Base-by-base conservation (phyloP, 2,329 filamentous ascomycete genomes). In the Ascochyta rabiei region DNA sequence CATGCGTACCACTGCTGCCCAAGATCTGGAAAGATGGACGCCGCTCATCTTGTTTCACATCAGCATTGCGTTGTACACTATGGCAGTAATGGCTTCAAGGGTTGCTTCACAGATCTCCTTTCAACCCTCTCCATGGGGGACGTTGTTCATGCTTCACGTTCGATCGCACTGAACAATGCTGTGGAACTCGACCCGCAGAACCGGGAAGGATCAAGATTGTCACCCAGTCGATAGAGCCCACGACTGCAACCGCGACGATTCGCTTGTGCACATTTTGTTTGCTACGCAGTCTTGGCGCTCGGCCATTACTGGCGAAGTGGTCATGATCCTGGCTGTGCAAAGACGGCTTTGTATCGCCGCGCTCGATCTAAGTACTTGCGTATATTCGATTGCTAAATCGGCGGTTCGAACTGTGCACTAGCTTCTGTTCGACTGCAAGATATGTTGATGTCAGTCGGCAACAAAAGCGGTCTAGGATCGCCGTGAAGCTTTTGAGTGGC, bases 251-350 rank as follows among this genome's bases (percentile, higher is more conserved):
- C 30, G 35, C 37, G 8, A 38, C 16, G 37, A 24, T 15, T 46
- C 30, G 37, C 30, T 34, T 37, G 34, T 40, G 35, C 18, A 35
- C 16, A n/a, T 9, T 30, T 42, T n/a, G 37, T 53, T 53, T 53
- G 49, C 43, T 42, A 46, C 37, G 12, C 21, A 21, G 19, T 38
- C 30, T 47, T 38, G 21, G 49, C 42, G 24, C 18, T 30, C 24
- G 19, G 24, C n/a, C 39, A 35, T n/a, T 13, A 4, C 18, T 34
- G 23, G 30, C 31, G 21, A 23, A 10, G 21, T n/a, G 21, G 13
- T 41, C 4, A 13, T 10, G 10, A 21, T 19, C 16, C 15, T 30
- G 6, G 19, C 8, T 15, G 37, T 18, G 21, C 15, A 31, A 21
- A 4, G 28, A 41, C 12, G 2, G 16, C 12, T 15, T 24, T 16